A percentile compares a stretch with the other conserved stretches of the same genome.
Evolutionary conservation across 2,329 filamentous ascomycete species (phyloP).

Genomic region (Calonectria honghensis): DNA sequence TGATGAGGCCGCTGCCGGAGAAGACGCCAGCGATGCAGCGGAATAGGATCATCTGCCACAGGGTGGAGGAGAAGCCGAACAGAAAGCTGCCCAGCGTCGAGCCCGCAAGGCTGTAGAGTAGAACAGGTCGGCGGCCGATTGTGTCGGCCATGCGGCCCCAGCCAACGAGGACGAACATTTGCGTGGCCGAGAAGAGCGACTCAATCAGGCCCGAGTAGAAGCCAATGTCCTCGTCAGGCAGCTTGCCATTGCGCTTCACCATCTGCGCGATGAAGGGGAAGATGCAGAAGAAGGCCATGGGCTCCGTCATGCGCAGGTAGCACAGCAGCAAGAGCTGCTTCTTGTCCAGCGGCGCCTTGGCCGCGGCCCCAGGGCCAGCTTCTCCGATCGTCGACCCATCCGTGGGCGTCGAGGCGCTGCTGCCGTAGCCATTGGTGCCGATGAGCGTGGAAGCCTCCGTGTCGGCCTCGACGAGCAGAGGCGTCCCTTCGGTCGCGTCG

Average conservation of each 20-base stretch:
- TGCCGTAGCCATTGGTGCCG: conserved; percentile 45
- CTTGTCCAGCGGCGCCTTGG: conserved; percentile 59
- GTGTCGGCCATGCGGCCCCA: conserved; percentile 81
- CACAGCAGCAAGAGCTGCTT: conserved; percentile 84
- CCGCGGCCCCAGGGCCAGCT: not conserved
- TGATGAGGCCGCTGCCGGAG: conserved; percentile 82
- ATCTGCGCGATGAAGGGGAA: conserved; percentile 88
- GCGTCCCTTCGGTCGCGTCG: conserved; percentile 48
- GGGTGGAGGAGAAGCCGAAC: conserved; percentile 79
- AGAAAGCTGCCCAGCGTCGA: conserved; percentile 76
- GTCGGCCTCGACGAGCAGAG: conserved; percentile 48
- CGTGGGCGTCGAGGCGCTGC: conserved; percentile 31
- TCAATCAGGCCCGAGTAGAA: conserved; percentile 88
- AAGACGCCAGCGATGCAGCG: conserved; percentile 84
- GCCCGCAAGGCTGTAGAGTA: conserved; percentile 80
- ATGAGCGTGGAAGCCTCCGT: conserved; percentile 54
- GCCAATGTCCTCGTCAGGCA: conserved; percentile 80
- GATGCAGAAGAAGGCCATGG: conserved; percentile 88
- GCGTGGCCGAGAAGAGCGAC: conserved; percentile 82
- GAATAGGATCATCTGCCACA: conserved; percentile 85
- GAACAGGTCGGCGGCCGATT: conserved; percentile 82
- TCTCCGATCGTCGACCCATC: conserved; percentile 22
- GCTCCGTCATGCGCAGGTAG: conserved; percentile 83
- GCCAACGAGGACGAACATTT: conserved; percentile 85
- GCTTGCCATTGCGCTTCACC: conserved; percentile 79